These are phyloP conservation scores for Allium fistulosum DNA, from an alignment of 106 monocot species.

Conservation along the genomic window DNA sequence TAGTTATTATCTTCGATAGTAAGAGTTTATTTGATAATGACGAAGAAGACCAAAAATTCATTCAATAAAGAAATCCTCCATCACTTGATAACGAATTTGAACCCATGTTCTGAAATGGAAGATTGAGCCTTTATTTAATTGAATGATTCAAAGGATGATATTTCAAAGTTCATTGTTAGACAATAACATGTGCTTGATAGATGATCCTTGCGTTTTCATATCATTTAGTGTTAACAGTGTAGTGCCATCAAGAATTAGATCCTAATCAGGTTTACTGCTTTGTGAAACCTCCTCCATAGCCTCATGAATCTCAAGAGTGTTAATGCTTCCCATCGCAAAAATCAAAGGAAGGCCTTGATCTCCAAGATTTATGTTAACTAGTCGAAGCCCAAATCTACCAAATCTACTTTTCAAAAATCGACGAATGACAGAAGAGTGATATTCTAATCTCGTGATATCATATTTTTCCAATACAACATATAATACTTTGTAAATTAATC, in stretches of 20 bases:
- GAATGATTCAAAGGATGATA: no score
- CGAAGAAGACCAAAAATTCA: no score
- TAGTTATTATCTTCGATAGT: no score
- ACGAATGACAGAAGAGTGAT: slow-evolving; percentile 60
- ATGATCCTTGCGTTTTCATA: slow-evolving; percentile 22
- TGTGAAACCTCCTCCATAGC: slow-evolving; percentile 65
- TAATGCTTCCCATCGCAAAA: slow-evolving; percentile 92
- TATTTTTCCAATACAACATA: slow-evolving; percentile 44
- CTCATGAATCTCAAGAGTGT: slow-evolving; percentile 61
- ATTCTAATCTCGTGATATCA: slow-evolving; percentile 77
- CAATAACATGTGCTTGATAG: no score
- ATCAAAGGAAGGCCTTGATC: slow-evolving; percentile 70
- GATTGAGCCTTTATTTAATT: no score
- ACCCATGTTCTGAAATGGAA: no score
- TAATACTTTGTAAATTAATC: slow-evolving; percentile 69
- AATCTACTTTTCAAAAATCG: slow-evolving; percentile 80
- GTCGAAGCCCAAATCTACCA: slow-evolving; percentile 98
- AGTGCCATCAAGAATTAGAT: slow-evolving; percentile 83
- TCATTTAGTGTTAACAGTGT: slow-evolving; percentile 71
- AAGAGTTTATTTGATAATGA: no score
- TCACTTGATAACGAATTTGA: no score
- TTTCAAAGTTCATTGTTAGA: no score
- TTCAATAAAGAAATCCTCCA: no score
- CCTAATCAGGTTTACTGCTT: slow-evolving; percentile 60
- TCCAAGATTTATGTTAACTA: slow-evolving; percentile 78